Base-by-base conservation (phyloP, 2,329 filamentous ascomycete genomes). In the Colletotrichum filicis region DNA sequence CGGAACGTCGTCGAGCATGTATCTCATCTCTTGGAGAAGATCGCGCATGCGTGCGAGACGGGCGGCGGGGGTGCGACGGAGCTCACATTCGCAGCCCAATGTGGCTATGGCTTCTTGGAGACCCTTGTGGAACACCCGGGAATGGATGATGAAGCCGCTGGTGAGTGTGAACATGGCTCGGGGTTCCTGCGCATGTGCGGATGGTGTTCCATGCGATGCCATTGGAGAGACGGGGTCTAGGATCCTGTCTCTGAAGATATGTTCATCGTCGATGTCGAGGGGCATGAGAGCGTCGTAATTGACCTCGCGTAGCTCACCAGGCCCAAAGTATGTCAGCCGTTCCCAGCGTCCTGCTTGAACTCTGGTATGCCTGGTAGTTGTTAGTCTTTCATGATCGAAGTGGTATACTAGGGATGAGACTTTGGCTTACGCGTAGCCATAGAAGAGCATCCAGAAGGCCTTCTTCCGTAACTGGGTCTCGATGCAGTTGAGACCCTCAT, bases 381-480 rank as follows among this genome's bases (percentile, higher is more conserved):
- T 68, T 11, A 60, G 14, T 9, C 32, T 59, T 4, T 7, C 22
- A 8, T 19, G 16, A 11, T 16, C 58, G 22, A 4, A 28, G 16
- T 8, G 24, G 30, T 9, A 4, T n/a, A 19, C 19, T 6, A 12
- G 6, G 16, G 9, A 22, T 32, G 22, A 5, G 5, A 26, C 5
- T 30, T 9, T 8, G 1, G 32, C 75, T 55, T 42, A 78, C 76
- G 75, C 74, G 37, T 79, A 82, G 1, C 74, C 75, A 53, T 83
- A 82, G 19, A 82, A 82, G 9, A 80, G 76, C 14, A 83, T 68
- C 79, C 81, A 83, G 53, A 83, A 83, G 0, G 78, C 81, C 68
- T 82, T 83, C 62, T 83, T 82, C 12, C 82, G 75, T 3, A 83
- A 74, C 55, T 83, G 82, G 0, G 77, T 79, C 62, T 83, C 80